Base-by-base conservation (phyloP, 1,284 basidiomycete genomes). In the Leccinum pachyderme region DNA sequence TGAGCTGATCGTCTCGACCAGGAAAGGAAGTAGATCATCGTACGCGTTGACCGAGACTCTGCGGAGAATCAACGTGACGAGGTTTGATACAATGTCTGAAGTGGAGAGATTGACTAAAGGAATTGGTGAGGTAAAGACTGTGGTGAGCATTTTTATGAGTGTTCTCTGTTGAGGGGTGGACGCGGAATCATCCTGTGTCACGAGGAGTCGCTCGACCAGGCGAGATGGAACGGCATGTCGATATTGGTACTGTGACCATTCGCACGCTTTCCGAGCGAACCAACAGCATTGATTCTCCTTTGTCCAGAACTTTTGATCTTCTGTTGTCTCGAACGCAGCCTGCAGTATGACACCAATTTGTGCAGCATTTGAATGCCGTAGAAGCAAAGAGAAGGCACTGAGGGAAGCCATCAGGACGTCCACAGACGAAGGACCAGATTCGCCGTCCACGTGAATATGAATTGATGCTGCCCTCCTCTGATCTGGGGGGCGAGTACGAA, bases 171-270 rank as follows among this genome's bases (percentile, higher is more conserved):
- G 79, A 18, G 77, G 63, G 4, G 79, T 78, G 4, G 81, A 73
- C 24, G 76, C 68, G 1, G 77, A 65, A 2, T 77, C 68, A 57
- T 93, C 91, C 61, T 85, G 84, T 45, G 82, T 79, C 60, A 86
- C 82, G 33, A 87, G 77, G 6, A 98, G 80, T 28, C 83, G 81
- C 67, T 98, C 94, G 35, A 97, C 86, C 8, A 98, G 77, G 62
- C 86, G 82, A 2, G 89, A 90, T 9, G 95, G 93, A 3, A 98
- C 83, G 18, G 90, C 87, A 67, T 92, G 95, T 32, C 95, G 90
- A 71, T 96, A 96, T 68, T 96, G 93, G 57, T 95, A 91, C 63
- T 89, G 89, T 7, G 92, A 82, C 87, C 93, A 96, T 61, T 91
- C 86, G 28, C 87, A 84, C 6, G 86, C 77, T 59, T 84, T 86